Percentiles rank a stretch among this genome's conserved stretches.
Conservation (phyloP, 208 protist genomes). For the Leishmania lainsoni region DNA sequence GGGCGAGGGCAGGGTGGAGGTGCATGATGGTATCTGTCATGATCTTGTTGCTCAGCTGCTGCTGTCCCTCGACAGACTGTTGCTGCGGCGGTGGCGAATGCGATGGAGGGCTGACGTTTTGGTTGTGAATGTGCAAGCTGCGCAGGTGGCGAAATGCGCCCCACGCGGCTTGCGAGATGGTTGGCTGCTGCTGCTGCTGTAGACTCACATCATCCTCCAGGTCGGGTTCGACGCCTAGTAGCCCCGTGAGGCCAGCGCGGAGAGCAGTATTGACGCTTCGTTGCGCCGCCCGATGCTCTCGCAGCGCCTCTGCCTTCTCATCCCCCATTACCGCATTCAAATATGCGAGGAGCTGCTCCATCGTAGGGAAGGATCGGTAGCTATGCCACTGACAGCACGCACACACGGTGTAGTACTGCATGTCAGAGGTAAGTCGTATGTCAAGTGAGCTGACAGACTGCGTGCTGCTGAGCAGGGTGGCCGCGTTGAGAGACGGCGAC, state of each 20-base stretch:
- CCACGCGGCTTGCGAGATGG: conserved; percentile 31
- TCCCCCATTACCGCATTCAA: conserved; percentile 22
- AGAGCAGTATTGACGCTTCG: conserved; percentile 26
- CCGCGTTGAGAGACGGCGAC: not conserved
- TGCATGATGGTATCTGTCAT: not conserved
- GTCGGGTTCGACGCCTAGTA: not conserved
- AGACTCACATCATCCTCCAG: not conserved
- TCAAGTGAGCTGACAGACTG: conserved; percentile 24
- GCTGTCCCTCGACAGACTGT: not conserved
- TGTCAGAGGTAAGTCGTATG: conserved; percentile 25
- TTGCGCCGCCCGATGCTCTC: conserved; percentile 30
- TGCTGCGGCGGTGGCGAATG: not conserved
- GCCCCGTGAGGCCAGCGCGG: conserved; percentile 5
- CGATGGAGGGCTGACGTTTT: not conserved
- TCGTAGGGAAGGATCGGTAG: conserved; percentile 33
- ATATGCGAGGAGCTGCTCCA: conserved; percentile 36
- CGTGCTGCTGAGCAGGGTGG: not conserved
- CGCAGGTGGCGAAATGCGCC: conserved; percentile 1
- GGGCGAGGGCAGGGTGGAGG: conserved; percentile 33
- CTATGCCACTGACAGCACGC: conserved; percentile 59
- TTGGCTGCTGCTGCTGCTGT: not conserved
- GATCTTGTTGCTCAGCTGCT: not conserved
- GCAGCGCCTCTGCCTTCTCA: conserved; percentile 26
- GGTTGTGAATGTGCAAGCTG: not conserved
- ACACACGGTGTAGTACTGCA: conserved; percentile 52